Conservation (phyloP, 306 rosid species). For the Pachyrhizus erosus region DNA sequence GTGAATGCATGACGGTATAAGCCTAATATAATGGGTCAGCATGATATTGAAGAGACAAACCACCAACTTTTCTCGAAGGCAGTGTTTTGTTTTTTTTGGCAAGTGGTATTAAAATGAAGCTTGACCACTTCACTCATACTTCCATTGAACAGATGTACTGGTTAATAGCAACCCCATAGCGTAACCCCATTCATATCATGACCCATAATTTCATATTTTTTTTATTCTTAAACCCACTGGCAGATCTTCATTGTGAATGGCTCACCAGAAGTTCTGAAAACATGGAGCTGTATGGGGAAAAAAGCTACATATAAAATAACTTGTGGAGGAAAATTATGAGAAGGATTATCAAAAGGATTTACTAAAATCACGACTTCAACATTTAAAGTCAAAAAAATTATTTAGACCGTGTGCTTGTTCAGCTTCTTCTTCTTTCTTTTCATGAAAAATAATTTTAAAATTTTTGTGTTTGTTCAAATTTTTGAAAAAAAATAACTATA, state of each 20-base stretch:
- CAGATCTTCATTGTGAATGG: not conserved
- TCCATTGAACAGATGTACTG: constrained; percentile 28
- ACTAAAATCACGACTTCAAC: not conserved
- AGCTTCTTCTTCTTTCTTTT: not conserved
- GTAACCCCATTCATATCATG: not conserved
- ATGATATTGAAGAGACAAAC: constrained; percentile 39
- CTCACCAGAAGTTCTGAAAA: not conserved
- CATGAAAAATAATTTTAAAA: not conserved
- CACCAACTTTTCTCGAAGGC: constrained; percentile 39
- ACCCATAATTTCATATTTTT: not conserved
- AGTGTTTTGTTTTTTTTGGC: constrained; percentile 31
- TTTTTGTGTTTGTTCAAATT: not conserved
- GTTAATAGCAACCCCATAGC: not conserved
- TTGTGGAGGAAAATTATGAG: not conserved
- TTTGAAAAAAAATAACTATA: too few species aligned
- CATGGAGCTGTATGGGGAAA: not conserved
- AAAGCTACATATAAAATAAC: too few species aligned
- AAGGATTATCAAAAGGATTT: not conserved
- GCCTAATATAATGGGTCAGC: constrained; percentile 39
- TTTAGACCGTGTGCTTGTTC: not conserved
- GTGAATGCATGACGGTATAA: constrained; percentile 19
- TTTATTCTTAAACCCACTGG: not conserved
- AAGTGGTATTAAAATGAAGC: constrained; percentile 49
- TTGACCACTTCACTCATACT: constrained; percentile 49
- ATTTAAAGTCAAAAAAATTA: not conserved